Base-by-base conservation (phyloP, 2,329 filamentous ascomycete genomes). In the Anthostomella pinea region DNA sequence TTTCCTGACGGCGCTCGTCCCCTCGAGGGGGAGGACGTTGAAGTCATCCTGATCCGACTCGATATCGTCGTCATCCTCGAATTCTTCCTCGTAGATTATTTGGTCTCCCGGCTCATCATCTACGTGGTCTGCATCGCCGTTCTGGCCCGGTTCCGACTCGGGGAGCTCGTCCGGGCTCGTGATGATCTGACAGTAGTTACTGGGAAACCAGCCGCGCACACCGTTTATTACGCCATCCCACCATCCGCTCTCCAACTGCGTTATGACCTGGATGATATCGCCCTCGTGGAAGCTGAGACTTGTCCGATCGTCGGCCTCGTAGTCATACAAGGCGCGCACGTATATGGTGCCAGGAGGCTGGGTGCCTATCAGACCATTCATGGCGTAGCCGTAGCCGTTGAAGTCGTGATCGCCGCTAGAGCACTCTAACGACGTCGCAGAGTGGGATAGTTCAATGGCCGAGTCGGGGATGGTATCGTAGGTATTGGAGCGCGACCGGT, bases 211-310 rank as follows among this genome's bases (percentile, higher is more conserved):
- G 61, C 93, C 93, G 60, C 93, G 83, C 52, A 95, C 86, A 41
- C 90, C 88, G 57, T 96, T 93, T 62, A 98, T 95, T 38, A 98
- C 88, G 31, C 93, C 93, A 68, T 98, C 93, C 93, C 93, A 98
- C 93, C 93, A 98, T 38, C 93, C 93, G 57, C 90, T 97, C 65
- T 98, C 93, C 39, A 97, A 75, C 67, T 96, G 91, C 35, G 93
- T 98, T 55, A 98, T 91, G 54, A 98, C 93, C 68, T 97, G 91
- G 56, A 98, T 98, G 51, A 97, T 82, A 67, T 98, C 93, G 57
- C 93, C 93, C 63, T 95, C 86, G 55, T 88, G 87, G 66, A 98
- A 98, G 67, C 90, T 97, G 60, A 98, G 70, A 68, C 90, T 96
- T 30, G 91, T 97, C 55, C 88, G 83, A 66, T 98, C 93, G 68